Base-by-base conservation (phyloP, 75 land plant species). In the Ceratopteris richardii region DNA sequence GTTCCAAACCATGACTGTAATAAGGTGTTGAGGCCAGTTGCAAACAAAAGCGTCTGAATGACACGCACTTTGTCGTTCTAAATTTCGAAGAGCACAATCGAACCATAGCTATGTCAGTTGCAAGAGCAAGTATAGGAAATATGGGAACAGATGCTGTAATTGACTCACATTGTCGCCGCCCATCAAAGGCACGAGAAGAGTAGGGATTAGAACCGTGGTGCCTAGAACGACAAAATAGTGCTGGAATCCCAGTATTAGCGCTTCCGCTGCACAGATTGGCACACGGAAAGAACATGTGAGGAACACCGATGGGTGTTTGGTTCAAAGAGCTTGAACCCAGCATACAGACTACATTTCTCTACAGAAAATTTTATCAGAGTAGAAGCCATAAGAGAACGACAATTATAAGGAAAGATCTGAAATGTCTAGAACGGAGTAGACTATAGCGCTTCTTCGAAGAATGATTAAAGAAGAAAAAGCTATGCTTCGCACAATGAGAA, bases 191-290 rank as follows among this genome's bases (percentile, higher is more conserved):
- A 93, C 98, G 18, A 89, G 73, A 25, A 67, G 25, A 57, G 65
- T 74, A 11, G 98, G 78, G 57, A 89, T 76, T 69, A 93, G 71
- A 0, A 93, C 90, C n/a, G 77, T 76, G 25, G 96, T 80, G 55
- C 98, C 98, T 36, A 93, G 70, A 83, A 83, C 79, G 31, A 84
- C 80, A 25, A 93, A 73, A 48, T 85, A 93, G 64, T 93, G 98
- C 58, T 87, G 95, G 56, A 93, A 93, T 37, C 82, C 96, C 26
- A 93, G 70, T 12, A 86, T 26, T 29, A 81, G 1, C 10, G 84
- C 73, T 66, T 81, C 76, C 56, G 63, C 98, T 93, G 90, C 60
- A n/a, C n/a, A n/a, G n/a, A n/a, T n/a, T n/a, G n/a, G n/a, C n/a
- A n/a, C n/a, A 39, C 25, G 59, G 31, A 14, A 12, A 56, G 10